Evolutionary conservation across 495 filamentous ascomycete genomes (phyloP).

Genomic region (Penicillium crystallinum): DNA sequence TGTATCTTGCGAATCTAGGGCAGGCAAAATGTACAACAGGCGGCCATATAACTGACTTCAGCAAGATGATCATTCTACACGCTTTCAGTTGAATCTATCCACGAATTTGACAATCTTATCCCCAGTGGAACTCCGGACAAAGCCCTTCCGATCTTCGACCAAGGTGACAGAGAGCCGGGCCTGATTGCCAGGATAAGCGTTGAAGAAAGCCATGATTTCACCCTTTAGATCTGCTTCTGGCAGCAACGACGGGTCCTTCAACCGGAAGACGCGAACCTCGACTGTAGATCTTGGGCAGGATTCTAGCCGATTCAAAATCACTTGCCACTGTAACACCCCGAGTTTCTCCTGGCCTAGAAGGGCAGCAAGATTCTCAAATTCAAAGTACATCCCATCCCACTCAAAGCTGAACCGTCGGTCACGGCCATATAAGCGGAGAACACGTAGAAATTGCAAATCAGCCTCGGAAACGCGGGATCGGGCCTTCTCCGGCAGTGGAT

Average conservation of each 20-base stretch:
- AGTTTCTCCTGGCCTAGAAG: constrained; percentile 13
- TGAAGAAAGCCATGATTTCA: not conserved
- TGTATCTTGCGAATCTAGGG: too few species aligned
- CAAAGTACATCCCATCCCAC: constrained; percentile 28
- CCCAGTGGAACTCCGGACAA: not conserved
- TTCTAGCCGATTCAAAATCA: constrained; percentile 20
- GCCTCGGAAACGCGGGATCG: constrained; percentile 1
- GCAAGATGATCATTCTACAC: too few species aligned
- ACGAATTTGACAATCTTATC: not conserved
- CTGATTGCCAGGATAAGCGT: not conserved
- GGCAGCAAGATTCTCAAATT: constrained; percentile 16
- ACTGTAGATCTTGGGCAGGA: constrained; percentile 1
- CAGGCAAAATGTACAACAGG: too few species aligned
- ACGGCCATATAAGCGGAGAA: constrained; percentile 29
- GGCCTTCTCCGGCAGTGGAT: constrained; percentile 13
- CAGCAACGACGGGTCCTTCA: not conserved
- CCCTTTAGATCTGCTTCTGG: not conserved
- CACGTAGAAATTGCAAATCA: constrained; percentile 5
- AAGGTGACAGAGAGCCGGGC: not conserved
- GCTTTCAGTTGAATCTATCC: not conserved
- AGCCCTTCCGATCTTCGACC: not conserved
- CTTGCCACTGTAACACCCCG: constrained; percentile 34
- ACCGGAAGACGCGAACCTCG: constrained; percentile 4
- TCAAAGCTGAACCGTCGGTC: constrained; percentile 32
- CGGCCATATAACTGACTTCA: too few species aligned